These are phyloP conservation scores for Tetracladium marchalianum DNA, from an alignment of 495 filamentous ascomycete species.

Conservation along the genomic window DNA sequence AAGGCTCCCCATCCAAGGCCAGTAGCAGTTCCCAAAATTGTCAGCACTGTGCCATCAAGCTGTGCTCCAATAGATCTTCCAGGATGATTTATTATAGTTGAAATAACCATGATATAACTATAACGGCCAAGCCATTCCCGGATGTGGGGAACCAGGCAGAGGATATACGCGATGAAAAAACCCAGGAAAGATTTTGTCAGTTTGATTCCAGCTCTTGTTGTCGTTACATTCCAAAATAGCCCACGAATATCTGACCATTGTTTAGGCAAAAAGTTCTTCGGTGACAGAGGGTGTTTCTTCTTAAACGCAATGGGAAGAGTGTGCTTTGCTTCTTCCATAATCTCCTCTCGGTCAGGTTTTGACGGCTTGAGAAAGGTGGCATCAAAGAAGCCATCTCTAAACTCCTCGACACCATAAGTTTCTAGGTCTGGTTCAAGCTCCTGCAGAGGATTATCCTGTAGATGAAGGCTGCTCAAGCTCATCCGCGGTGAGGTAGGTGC, in stretches of 20 bases:
- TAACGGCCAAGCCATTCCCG: constrained; percentile 38
- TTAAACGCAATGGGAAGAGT: constrained; percentile 29
- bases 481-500: constrained; percentile 19
- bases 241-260: constrained; percentile 30
- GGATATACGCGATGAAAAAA: constrained; percentile 41
- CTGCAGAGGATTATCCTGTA: constrained; percentile 28
- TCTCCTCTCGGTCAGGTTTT: constrained; percentile 23
- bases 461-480: constrained; percentile 24
- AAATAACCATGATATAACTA: constrained; percentile 41
- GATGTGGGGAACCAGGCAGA: constrained; percentile 39
- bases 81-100: constrained; percentile 43
- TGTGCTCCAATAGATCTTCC: constrained; percentile 44
- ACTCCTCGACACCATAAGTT: constrained; percentile 43
- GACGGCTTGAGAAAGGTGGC: constrained; percentile 40
- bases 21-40: constrained; percentile 40
- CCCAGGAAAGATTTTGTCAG: constrained; percentile 41
- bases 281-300: constrained; percentile 31
- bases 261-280: constrained; percentile 32
- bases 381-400: constrained; percentile 51
- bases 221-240: constrained; percentile 25
- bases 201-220: constrained; percentile 36
- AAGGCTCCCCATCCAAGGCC: constrained; percentile 46
- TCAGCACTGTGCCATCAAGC: constrained; percentile 42
- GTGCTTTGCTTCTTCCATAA: constrained; percentile 26
- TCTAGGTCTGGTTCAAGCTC: constrained; percentile 31